These are phyloP conservation scores for Amaranthus cruentus DNA, from an alignment of 148 eudicot species.

Conservation along the genomic window DNA sequence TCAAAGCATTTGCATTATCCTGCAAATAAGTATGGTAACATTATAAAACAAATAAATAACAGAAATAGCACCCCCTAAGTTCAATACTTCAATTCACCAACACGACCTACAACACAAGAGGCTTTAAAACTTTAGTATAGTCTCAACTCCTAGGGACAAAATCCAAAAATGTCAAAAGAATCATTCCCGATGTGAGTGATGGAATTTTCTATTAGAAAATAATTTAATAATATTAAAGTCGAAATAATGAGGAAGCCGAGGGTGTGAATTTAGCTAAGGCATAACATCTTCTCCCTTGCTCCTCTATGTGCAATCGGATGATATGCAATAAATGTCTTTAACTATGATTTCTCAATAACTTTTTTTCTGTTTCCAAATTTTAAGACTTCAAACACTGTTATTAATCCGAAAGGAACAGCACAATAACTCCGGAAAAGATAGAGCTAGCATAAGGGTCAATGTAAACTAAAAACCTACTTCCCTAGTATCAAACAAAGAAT, in stretches of 20 bases:
- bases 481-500: not conserved
- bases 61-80: not conserved
- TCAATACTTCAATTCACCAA: conserved; percentile 5
- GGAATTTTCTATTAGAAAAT: no score
- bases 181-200: not conserved
- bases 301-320: not conserved
- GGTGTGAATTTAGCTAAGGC: no score
- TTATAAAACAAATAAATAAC: not conserved
- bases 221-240: no score
- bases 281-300: not conserved
- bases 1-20: conserved; percentile 89
- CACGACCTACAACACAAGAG: not conserved
- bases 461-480: not conserved
- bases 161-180: not conserved
- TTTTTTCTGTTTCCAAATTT: no score
- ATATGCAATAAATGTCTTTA: not conserved
- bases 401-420: not conserved
- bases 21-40: conserved; percentile 26
- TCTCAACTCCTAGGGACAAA: not conserved
- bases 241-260: no score
- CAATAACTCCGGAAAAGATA: not conserved
- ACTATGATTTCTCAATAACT: not conserved
- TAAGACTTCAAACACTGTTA: no score
- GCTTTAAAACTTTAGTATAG: not conserved
- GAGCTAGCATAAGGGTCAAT: not conserved